Evolutionary conservation across 2,329 filamentous ascomycete genomes (phyloP), one percentile per base, ranked within the genome.

Genomic region (Hypoxylon sp.): DNA sequence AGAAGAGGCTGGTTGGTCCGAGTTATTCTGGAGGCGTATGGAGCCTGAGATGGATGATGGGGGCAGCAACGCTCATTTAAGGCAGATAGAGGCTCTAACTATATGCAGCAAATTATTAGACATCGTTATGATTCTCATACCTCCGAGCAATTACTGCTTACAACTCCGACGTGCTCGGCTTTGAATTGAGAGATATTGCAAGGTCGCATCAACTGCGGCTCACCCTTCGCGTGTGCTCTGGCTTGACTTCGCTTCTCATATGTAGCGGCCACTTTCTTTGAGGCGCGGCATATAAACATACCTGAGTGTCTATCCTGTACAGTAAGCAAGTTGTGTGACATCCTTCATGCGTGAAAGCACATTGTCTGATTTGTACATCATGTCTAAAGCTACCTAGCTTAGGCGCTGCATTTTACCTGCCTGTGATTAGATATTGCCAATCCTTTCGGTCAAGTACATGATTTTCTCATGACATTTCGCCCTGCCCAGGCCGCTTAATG

Each of bases 321-420:
- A 56, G 53, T 56, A 56, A 56, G 52, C 52, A 48, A 56, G 42
- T 14, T 18, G 52, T 56, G 52, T 48, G 38, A 56, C 52, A 38
- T 38, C n/a, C 7, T 38, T 38, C n/a, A 38, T 7, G n/a, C 18
- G 36, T 38, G 2, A 7, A 38, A 38, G 7, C 2, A 38, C 1
- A n/a, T 7, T 18, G 5, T 18, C 36, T 38, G 36, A 38, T 38
- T 38, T 8, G 36, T 16, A 9, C 36, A 11, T 40, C 36, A 38
- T 6, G 14, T 38, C 14, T 11, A 33, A 2, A 12, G 2, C 30
- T 33, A 33, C 4, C 30, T 3, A 26, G n/a, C n/a, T 30, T 14
- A 14, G 30, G 8, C 11, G 30, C 14, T 12, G 30, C 30, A 33
- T 33, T 33, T 33, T 33, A 12, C 30, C 4, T 9, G 30, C 18